phyloP scores from a whole-genome alignment of 2,329 filamentous ascomycete genomes.

The Huntiella abstrusa region DNA sequence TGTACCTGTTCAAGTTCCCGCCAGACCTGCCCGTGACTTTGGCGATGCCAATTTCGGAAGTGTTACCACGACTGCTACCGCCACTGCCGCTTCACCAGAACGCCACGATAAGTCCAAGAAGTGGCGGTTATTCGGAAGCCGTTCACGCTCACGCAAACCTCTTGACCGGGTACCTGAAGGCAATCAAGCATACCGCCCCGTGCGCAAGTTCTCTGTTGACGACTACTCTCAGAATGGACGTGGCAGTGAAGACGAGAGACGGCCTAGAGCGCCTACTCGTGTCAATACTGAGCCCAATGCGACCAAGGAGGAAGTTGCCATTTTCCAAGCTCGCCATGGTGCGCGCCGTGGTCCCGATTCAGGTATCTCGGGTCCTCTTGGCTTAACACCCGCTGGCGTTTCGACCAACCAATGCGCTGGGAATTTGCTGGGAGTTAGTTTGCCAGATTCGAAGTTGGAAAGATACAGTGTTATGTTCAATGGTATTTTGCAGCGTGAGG shows the following conservation, averaged over 20 bases:
- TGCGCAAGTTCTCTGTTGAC: neutral
- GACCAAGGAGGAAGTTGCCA: constrained; percentile 7
- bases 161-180: constrained; percentile 1
- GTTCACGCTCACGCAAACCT: constrained; percentile 7
- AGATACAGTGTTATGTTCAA: constrained; percentile 91
- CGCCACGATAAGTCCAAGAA: constrained; percentile 9
- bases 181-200: neutral
- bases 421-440: constrained; percentile 51
- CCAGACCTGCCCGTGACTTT: neutral
- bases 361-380: neutral
- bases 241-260: neutral
- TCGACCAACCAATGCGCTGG: too few species aligned
- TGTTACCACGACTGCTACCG: neutral
- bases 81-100: constrained; percentile 1
- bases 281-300: neutral
- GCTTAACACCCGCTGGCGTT: neutral
- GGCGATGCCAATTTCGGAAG: neutral
- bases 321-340: constrained; percentile 7
- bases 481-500: constrained; percentile 38
- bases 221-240: neutral
- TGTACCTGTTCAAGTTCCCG: neutral
- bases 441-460: constrained; percentile 65
- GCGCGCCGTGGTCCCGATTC: constrained; percentile 1
- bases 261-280: neutral
- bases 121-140: constrained; percentile 12